phyloP scores from a whole-genome alignment of 2,329 filamentous ascomycete species.

The Chrysosporium queenslandicum region DNA sequence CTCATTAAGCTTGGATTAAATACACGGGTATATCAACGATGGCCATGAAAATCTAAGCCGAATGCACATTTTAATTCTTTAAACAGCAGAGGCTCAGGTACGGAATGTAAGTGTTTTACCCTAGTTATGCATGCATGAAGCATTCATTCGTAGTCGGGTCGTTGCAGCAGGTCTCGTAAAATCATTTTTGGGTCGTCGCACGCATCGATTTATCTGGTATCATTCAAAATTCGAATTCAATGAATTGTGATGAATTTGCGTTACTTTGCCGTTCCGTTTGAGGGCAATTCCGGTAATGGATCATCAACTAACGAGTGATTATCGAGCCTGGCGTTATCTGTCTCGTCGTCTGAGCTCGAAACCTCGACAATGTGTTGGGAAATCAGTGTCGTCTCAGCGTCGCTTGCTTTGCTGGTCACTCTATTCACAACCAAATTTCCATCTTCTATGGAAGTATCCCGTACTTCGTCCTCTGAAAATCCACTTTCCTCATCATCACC shows the following conservation, averaged over 20 bases:
- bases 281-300: not conserved
- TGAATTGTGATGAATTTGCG: too few relatives aligned
- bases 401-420: not conserved
- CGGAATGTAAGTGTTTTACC: too few relatives aligned
- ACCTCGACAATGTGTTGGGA: not conserved
- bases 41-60: not conserved
- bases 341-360: not conserved
- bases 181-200: too few relatives aligned
- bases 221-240: not conserved
- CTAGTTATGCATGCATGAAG: too few relatives aligned
- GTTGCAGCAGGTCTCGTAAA: too few relatives aligned
- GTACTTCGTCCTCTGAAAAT: not conserved
- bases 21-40: not conserved
- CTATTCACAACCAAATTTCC: not conserved
- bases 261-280: not conserved
- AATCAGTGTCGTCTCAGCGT: not conserved
- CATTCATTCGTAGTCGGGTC: too few relatives aligned
- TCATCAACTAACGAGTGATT: not conserved
- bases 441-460: not conserved
- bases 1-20: not conserved
- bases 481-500: conserved; percentile 12
- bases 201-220: too few relatives aligned
- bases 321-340: not conserved
- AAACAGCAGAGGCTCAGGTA: too few relatives aligned
- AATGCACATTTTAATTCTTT: not conserved